Base-by-base conservation (phyloP, 2,329 filamentous ascomycete genomes). In the Sporothrix protearum region DNA sequence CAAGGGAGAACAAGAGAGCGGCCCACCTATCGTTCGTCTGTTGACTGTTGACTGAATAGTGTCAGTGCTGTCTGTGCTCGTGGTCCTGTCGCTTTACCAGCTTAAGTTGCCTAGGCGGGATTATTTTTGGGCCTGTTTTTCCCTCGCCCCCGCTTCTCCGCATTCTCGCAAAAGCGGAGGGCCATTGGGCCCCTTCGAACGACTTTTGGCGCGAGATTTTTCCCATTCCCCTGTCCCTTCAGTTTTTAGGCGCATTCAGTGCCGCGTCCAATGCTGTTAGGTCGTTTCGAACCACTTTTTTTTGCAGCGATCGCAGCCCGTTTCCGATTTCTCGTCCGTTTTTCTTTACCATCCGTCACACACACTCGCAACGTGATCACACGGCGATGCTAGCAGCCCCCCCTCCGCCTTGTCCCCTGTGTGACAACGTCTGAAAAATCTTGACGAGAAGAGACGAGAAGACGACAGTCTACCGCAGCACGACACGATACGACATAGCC, bases 101-200 rank as follows among this genome's bases (percentile, higher is more conserved):
- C n/a, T n/a, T n/a, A n/a, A n/a, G n/a, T n/a, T n/a, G n/a, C n/a
- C n/a, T n/a, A n/a, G n/a, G n/a, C n/a, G n/a, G n/a, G n/a, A n/a
- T 51, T 51, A 36, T 30, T 39, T 39, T 39, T 3, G 30, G 4
- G 30, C 30, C 30, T 39, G 19, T 22, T 12, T 39, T 39, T 12
- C 39, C 49, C 19, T 57, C 36, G 70, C 42, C 47, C 47, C 71
- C 71, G 61, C 71, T 71, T 72, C 71, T 71, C 71, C 71, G 68
- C 71, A 71, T 51, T 71, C 28, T 68, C 19, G 55, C 39, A 39
- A 63, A 63, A 49, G 53, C 55, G 68, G 51, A 42, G 36, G 45
- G 25, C 42, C 14, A 30, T 49, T 66, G 63, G 25, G 42, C 45
- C 16, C 33, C 10, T 22, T 12, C 30, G 2, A 14, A 16, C 33